Evolutionary conservation across 1,284 basidiomycete species (phyloP).

Genomic region (Bondarzewia mesenterica): DNA sequence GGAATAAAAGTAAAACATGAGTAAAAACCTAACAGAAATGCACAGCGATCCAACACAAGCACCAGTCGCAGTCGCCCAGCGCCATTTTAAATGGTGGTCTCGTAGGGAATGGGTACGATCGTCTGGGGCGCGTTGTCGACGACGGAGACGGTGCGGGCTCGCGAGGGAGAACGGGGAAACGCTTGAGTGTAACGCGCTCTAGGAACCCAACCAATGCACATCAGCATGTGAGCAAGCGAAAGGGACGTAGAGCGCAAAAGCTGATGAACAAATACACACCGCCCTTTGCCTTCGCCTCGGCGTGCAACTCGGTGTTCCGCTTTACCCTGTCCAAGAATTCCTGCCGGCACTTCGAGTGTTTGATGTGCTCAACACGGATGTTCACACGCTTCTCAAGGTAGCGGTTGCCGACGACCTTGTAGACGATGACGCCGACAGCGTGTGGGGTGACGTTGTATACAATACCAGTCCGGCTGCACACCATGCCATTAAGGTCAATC

Average conservation of each 20-base stretch:
- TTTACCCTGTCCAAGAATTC: constrained; percentile 98
- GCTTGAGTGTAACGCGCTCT: constrained; percentile 85
- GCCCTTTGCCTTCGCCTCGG: constrained; percentile 82
- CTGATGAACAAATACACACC: constrained; percentile 44
- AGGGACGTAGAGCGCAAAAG: background rate
- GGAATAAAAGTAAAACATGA: constrained; percentile 7
- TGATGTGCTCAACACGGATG: constrained; percentile 96
- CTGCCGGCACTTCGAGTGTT: constrained; percentile 97
- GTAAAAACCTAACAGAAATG: constrained; percentile 1
- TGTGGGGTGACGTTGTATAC: constrained; percentile 97
- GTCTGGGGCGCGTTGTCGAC: constrained; percentile 86
- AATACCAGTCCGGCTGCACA: constrained; percentile 84
- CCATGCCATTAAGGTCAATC: constrained; percentile 3
- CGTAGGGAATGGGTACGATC: constrained; percentile 85
- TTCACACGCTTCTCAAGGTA: constrained; percentile 99
- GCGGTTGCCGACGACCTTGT: constrained; percentile 99
- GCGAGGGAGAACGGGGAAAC: constrained; percentile 81
- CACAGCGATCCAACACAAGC: background rate
- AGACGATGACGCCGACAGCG: constrained; percentile 93
- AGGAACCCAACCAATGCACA: background rate
- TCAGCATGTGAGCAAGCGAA: background rate
- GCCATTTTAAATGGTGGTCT: constrained; percentile 69
- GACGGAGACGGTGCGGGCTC: constrained; percentile 70
- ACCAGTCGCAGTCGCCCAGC: background rate
- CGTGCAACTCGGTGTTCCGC: constrained; percentile 83